These are phyloP conservation scores for Platanus orientalis DNA, from an alignment of 164 flowering plant genomes.

Conservation along the genomic window DNA sequence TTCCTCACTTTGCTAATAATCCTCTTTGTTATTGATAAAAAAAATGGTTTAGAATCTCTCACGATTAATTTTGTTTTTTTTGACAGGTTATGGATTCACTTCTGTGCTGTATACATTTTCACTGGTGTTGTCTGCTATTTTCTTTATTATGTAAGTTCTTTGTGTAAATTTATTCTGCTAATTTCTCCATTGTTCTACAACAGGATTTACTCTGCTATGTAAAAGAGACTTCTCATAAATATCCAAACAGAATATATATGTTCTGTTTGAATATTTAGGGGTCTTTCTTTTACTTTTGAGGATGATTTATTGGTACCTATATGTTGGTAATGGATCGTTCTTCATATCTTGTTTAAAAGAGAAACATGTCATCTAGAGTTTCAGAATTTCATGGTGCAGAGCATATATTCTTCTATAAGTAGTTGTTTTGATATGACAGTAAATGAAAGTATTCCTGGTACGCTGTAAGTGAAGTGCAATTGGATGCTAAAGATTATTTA, in stretches of 20 bases:
- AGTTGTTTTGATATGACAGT: neutral
- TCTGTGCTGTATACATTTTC: slow-evolving; percentile 63
- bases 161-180: neutral
- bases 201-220: neutral
- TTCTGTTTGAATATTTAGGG: neutral
- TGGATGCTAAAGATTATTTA: slow-evolving; percentile 10
- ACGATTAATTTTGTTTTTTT: slow-evolving; percentile 7
- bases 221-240: too few species aligned
- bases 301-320: neutral
- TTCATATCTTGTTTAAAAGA: too few species aligned
- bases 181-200: neutral
- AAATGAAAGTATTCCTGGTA: neutral
- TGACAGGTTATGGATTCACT: slow-evolving; percentile 93
- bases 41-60: neutral
- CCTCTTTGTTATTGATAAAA: neutral
- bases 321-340: neutral
- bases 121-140: slow-evolving; percentile 72
- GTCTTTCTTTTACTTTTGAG: neutral
- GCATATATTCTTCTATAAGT: too few species aligned
- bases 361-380: too few species aligned
- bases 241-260: too few species aligned
- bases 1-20: neutral
- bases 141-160: slow-evolving; percentile 66
- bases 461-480: neutral
- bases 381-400: neutral